Conservation (phyloP, 345 rosid species). For the Melaleuca quinquenervia region DNA sequence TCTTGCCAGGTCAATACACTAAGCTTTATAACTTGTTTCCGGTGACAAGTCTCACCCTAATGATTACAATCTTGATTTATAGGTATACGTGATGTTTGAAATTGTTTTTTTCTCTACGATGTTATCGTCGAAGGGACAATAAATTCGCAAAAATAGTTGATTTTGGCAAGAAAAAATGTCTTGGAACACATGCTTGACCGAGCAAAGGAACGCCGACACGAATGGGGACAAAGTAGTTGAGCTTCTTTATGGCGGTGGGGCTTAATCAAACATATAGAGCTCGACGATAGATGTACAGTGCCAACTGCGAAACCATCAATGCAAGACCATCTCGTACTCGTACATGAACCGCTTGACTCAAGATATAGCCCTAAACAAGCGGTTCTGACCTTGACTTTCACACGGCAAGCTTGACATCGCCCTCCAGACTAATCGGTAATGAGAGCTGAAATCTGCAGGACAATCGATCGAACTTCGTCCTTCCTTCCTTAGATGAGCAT, state of each 20-base stretch:
- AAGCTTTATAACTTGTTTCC: neutral
- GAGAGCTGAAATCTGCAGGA: neutral
- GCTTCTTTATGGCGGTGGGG: neutral
- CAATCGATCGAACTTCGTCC: neutral
- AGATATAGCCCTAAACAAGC: neutral
- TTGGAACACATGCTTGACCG: neutral
- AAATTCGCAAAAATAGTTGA: neutral
- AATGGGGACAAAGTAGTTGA: neutral
- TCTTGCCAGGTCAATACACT: neutral
- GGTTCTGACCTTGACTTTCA: neutral
- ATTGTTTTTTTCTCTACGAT: neutral
- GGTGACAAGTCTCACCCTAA: neutral
- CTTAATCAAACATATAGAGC: neutral
- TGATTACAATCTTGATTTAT: neutral
- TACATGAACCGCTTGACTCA: neutral
- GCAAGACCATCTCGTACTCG: neutral
- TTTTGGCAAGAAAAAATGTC: neutral
- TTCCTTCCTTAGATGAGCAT: neutral
- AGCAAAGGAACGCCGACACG: neutral
- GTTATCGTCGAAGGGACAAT: neutral
- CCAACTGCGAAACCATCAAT: neutral
- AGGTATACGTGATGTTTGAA: neutral
- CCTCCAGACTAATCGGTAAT: neutral
- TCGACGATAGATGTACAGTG: neutral
- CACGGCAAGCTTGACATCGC: neutral